These are phyloP conservation scores for Flaveria trinervia DNA, from an alignment of 129 eudicot species.

Conservation along the genomic window DNA sequence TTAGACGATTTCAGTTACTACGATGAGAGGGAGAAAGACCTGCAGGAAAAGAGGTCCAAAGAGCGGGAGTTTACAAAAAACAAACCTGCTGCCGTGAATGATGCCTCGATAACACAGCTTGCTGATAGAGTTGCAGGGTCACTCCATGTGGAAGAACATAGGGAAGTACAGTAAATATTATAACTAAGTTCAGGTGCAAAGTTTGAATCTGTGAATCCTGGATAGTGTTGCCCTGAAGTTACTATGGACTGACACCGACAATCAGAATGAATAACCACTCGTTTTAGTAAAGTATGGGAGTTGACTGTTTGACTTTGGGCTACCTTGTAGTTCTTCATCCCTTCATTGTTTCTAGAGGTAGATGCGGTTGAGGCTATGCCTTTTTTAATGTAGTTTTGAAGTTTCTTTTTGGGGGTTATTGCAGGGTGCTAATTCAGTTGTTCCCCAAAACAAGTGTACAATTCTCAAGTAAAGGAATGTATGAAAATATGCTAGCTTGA, in stretches of 20 bases:
- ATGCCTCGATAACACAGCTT: constrained; percentile 52
- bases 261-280: constrained; percentile 17
- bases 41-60: constrained; percentile 70
- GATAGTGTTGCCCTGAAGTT: constrained; percentile 29
- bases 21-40: constrained; percentile 71
- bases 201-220: constrained; percentile 26
- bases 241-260: constrained; percentile 36
- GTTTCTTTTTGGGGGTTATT: constrained; percentile 23
- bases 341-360: constrained; percentile 34
- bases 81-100: constrained; percentile 30
- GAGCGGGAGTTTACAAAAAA: constrained; percentile 48
- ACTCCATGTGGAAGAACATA: constrained; percentile 55
- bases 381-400: not conserved
- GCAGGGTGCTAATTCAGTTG: constrained; percentile 30
- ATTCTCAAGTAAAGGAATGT: constrained; percentile 34
- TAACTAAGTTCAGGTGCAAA: constrained; percentile 25
- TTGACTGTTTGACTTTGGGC: constrained; percentile 34
- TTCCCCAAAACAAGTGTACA: constrained; percentile 40
- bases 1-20: constrained; percentile 73
- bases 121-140: constrained; percentile 59
- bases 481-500: constrained; percentile 33
- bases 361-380: constrained; percentile 36
- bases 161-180: constrained; percentile 36
- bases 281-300: constrained; percentile 36
- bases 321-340: constrained; percentile 26